These are phyloP conservation scores for Oehlia diaphana DNA, from an alignment of 192 early-diverging fungal species.

Conservation along the genomic window DNA sequence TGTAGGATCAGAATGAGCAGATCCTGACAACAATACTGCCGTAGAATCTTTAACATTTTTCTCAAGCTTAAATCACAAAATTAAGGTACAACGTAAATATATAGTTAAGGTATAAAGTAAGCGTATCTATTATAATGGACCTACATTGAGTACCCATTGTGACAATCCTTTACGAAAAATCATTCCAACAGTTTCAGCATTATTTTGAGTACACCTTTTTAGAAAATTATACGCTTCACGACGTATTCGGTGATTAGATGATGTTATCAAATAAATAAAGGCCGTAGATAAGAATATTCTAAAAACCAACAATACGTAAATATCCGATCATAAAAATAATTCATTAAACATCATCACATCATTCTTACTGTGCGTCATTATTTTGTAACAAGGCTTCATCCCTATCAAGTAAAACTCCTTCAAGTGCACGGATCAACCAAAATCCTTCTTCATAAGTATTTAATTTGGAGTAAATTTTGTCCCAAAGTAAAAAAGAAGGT, in stretches of 20 bases:
- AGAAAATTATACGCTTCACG: slow-evolving; percentile 46
- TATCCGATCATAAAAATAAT: neutral
- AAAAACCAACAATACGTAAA: slow-evolving; percentile 8
- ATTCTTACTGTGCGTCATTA: slow-evolving; percentile 35
- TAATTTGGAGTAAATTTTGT: slow-evolving; percentile 80
- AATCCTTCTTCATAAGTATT: slow-evolving; percentile 57
- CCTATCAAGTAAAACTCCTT: slow-evolving; percentile 44
- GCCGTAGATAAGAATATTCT: slow-evolving; percentile 48
- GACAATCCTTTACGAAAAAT: slow-evolving; percentile 44
- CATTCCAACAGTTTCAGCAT: slow-evolving; percentile 35
- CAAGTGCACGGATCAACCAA: slow-evolving; percentile 68
- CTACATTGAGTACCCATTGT: slow-evolving; percentile 48
- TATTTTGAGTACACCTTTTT: slow-evolving; percentile 32
- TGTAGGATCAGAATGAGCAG: slow-evolving; percentile 34
- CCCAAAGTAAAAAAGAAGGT: slow-evolving; percentile 78
- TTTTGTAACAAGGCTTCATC: slow-evolving; percentile 43
- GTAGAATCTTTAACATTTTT: slow-evolving; percentile 52
- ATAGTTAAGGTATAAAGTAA: neutral
- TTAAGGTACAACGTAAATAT: slow-evolving; percentile 6
- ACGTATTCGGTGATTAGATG: slow-evolving; percentile 42
- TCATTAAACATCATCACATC: neutral
- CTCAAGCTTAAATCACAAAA: slow-evolving; percentile 35
- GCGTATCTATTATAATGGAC: slow-evolving; percentile 14
- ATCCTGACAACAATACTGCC: slow-evolving; percentile 31
- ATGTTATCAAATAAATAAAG: slow-evolving; percentile 58